Evolutionary conservation across 257 asterid genomes (phyloP), one percentile per base, ranked within the genome.

Genomic region (Gentiana dahurica): DNA sequence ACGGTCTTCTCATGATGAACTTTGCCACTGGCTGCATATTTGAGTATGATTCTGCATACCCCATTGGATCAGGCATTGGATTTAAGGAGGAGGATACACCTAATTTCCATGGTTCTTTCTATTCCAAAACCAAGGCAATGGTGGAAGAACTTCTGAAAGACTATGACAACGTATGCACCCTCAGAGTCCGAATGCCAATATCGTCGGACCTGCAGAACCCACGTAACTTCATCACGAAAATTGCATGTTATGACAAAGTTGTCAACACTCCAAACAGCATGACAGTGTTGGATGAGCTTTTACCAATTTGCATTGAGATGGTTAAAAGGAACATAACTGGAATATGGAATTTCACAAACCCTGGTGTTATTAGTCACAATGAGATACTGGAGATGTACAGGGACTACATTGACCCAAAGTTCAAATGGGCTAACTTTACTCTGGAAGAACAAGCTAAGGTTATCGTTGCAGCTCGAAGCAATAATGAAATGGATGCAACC

Each of bases 41-140:
- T 49, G 85, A 81, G 69, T 81, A 81, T 51, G 82, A 81, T 71
- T 75, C 71, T 44, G 58, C 73, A 12, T 85, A 81, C 65, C 81
- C 83, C 12, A 67, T 67, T 51, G 89, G 89, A 36, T 75, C 89
- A 39, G 85, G 85, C 47, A 76, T 78, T 35, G 89, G 89, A 34
- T 81, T 71, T 36, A 78, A 81, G 70, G 89, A 76, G 75, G 85
- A 78, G 55, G 89, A 81, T 61, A 73, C 43, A 0, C 89, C 89
- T 49, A 81, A 81, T 55, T 81, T 81, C 49, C 53, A 34, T 35
- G 89, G 85, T 5, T 81, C 85, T 10, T 81, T 75, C 77, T 81
- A 81, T 63, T 81, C 85, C 12, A 81, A 81, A 75, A 81, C 89
- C 67, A 81, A 81, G 69, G 85, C 89, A 67, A 78, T 75, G 85